A percentile compares a stretch with the other conserved stretches of the same genome.
These are phyloP conservation scores for Ogataea wickerhamii DNA, from an alignment of 805 yeast genomes.

Conservation along the genomic window DNA sequence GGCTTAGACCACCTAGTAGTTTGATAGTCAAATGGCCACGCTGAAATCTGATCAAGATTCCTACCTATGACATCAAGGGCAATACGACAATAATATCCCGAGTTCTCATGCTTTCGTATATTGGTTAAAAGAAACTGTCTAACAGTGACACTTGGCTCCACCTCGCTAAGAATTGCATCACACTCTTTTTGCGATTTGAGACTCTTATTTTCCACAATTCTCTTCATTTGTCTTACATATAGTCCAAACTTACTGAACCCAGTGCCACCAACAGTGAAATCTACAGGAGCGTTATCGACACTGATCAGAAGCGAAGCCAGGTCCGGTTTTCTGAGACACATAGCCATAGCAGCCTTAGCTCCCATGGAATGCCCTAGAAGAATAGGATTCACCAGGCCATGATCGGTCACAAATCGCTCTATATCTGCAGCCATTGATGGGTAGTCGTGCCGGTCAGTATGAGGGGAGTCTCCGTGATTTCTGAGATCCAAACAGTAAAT, in stretches of 20 bases:
- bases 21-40: conserved; percentile 68
- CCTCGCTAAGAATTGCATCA: conserved; percentile 54
- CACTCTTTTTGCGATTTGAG: conserved; percentile 61
- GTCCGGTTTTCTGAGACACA: conserved; percentile 64
- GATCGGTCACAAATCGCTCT: conserved; percentile 58
- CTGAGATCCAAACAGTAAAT: conserved; percentile 74
- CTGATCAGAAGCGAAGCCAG: conserved; percentile 60
- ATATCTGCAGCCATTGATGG: conserved; percentile 83
- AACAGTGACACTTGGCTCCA: conserved; percentile 57
- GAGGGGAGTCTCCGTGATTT: conserved; percentile 94
- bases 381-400: conserved; percentile 47
- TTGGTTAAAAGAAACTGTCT: conserved; percentile 80
- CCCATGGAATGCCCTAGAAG: conserved; percentile 87
- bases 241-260: conserved; percentile 50
- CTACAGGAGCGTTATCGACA: conserved; percentile 90
- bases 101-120: conserved; percentile 43
- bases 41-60: conserved; percentile 62
- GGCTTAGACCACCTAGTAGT: conserved; percentile 64
- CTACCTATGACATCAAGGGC: conserved; percentile 71
- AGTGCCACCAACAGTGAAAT: conserved; percentile 43
- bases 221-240: conserved; percentile 61
- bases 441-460: conserved; percentile 65
- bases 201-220: conserved; percentile 46
- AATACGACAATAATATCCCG: conserved; percentile 46
- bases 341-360: conserved; percentile 89